Percentiles rank a stretch among this genome's conserved stretches.
phyloP scores from a whole-genome alignment of 2,329 filamentous ascomycete species.

The Chalaropsis thielavioides region DNA sequence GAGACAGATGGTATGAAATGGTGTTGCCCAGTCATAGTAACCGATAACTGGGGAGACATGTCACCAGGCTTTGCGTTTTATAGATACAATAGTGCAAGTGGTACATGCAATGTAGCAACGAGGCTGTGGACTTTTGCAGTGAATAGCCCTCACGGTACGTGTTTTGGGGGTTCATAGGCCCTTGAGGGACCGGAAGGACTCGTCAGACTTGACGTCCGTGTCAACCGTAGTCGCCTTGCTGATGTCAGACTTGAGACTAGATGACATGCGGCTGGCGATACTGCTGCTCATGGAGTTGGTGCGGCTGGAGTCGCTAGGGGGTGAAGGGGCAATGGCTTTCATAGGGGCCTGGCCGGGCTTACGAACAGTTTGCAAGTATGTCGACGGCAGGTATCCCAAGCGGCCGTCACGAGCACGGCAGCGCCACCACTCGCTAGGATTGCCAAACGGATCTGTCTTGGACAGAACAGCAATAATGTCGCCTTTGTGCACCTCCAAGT shows the following conservation, averaged over 20 bases:
- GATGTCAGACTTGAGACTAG: conserved; percentile 12
- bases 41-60: not conserved
- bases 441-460: conserved; percentile 84
- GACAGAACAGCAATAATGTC: conserved; percentile 88
- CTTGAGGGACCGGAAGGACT: conserved; percentile 15
- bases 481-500: conserved; percentile 84
- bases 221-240: conserved; percentile 15
- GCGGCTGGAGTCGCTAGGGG: conserved; percentile 33
- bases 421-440: conserved; percentile 92
- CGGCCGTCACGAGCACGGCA: conserved; percentile 81
- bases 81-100: not conserved
- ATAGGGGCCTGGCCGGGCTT: conserved; percentile 31
- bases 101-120: not conserved
- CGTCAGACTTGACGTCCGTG: conserved; percentile 9
- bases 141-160: not conserved
- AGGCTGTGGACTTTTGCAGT: not conserved
- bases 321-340: conserved; percentile 37
- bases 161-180: conserved; percentile 6
- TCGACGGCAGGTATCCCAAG: conserved; percentile 80
- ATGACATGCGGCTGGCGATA: conserved; percentile 12
- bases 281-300: conserved; percentile 37
- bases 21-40: not conserved
- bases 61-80: not conserved
- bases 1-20: not conserved
- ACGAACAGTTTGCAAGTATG: conserved; percentile 67